phyloP scores from a whole-genome alignment of 805 yeast genomes.

The Starmera caribaea region DNA sequence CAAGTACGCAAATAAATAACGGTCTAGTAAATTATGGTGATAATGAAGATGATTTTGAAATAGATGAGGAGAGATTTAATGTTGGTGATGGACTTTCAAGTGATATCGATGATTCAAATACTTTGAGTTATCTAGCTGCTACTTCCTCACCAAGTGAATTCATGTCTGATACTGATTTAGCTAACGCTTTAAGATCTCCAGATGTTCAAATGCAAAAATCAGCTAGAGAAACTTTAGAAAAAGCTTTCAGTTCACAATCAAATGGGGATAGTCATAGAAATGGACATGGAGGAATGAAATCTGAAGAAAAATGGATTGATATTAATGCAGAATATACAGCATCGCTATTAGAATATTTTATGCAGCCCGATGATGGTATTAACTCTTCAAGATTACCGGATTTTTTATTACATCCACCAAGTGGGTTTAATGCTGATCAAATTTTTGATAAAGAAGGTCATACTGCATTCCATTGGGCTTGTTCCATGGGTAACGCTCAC shows the following conservation, averaged over 20 bases:
- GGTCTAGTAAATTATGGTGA: no score
- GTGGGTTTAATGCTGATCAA: slow-evolving; percentile 58
- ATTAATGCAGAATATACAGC: slow-evolving; percentile 33
- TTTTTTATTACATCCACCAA: slow-evolving; percentile 53
- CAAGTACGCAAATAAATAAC: no score
- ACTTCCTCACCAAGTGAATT: slow-evolving; percentile 45
- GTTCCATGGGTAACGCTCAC: slow-evolving; percentile 81
- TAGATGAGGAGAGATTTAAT: slow-evolving; percentile 14
- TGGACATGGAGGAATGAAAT: slow-evolving; percentile 7
- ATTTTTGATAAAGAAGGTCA: slow-evolving; percentile 92
- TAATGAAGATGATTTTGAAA: slow-evolving; percentile 2
- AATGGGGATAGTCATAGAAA: slow-evolving; percentile 1
- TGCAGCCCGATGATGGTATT: slow-evolving; percentile 44
- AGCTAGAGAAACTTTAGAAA: slow-evolving; percentile 17
- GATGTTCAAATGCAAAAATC: slow-evolving; percentile 8
- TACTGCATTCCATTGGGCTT: slow-evolving; percentile 95
- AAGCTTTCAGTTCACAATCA: slow-evolving; percentile 2
- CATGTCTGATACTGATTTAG: slow-evolving; percentile 42
- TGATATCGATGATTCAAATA: slow-evolving; percentile 18
- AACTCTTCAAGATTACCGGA: slow-evolving; percentile 42
- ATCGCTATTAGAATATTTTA: slow-evolving; percentile 41
- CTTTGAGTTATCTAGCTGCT: slow-evolving; percentile 5
- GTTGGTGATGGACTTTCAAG: slow-evolving; percentile 27
- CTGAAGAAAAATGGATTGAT: slow-evolving; percentile 17
- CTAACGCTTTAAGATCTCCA: slow-evolving; percentile 29